Conservation (phyloP, 2,329 filamentous ascomycete species). For the Xylariaceae sp. region DNA sequence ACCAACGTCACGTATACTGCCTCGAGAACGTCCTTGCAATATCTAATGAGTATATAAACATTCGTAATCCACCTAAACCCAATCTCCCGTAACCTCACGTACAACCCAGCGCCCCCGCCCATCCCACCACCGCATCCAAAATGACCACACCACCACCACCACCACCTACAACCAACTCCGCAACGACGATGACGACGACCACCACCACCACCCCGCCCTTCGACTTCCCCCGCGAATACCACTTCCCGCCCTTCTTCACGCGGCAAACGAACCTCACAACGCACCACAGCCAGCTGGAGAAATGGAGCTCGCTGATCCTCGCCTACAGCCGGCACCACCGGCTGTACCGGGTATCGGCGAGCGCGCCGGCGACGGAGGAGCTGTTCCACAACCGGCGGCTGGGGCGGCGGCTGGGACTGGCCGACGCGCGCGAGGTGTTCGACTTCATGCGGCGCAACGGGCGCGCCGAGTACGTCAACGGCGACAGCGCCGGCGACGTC, state of each 20-base stretch:
- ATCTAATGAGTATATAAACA: too few species aligned
- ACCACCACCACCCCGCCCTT: conserved; percentile 47
- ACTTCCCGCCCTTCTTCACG: conserved; percentile 85
- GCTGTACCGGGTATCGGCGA: conserved; percentile 73
- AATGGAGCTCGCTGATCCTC: conserved; percentile 86
- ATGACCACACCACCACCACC: background rate
- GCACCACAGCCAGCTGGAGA: conserved; percentile 73
- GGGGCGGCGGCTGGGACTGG: conserved; percentile 51
- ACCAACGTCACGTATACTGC: background rate
- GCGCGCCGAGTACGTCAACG: conserved; percentile 65
- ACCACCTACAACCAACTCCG: background rate
- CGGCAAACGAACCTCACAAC: conserved; percentile 75
- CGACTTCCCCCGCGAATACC: conserved; percentile 66
- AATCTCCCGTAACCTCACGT: background rate
- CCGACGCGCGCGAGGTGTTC: conserved; percentile 61
- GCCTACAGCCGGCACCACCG: conserved; percentile 79
- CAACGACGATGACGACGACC: conserved; percentile 1
- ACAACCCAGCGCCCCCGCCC: background rate
- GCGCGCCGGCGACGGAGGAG: conserved; percentile 38
- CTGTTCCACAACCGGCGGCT: conserved; percentile 63
- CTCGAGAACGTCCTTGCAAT: background rate
- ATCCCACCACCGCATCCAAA: conserved; percentile 6
- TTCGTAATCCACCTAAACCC: too few species aligned
- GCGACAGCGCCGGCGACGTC: conserved; percentile 42
- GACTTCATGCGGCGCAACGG: conserved; percentile 63